Evolutionary conservation across 495 filamentous ascomycete genomes (phyloP).

Genomic region (Penicillium turbatum): DNA sequence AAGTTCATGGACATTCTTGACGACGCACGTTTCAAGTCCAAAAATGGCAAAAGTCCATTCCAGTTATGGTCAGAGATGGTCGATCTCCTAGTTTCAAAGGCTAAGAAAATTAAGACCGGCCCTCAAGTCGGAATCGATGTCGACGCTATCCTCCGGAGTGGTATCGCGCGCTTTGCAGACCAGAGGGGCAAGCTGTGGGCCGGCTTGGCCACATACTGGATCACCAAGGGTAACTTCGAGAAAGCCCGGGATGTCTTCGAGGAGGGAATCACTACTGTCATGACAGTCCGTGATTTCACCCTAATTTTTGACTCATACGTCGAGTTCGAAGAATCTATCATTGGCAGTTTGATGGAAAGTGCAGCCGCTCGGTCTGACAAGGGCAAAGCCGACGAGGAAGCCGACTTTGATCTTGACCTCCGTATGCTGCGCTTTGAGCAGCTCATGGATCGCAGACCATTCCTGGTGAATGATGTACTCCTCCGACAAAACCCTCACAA

Average conservation of each 20-base stretch:
- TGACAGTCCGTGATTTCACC: slow-evolving; percentile 99
- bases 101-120: slow-evolving; percentile 76
- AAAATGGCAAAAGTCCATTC: slow-evolving; percentile 89
- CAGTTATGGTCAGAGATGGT: slow-evolving; percentile 98
- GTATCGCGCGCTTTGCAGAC: slow-evolving; percentile 87
- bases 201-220: slow-evolving; percentile 95
- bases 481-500: slow-evolving; percentile 95
- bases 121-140: slow-evolving; percentile 81
- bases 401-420: slow-evolving; percentile 94
- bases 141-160: slow-evolving; percentile 88
- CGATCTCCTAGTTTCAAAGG: slow-evolving; percentile 90
- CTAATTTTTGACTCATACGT: slow-evolving; percentile 94
- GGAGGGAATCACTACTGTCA: slow-evolving; percentile 94
- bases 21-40: slow-evolving; percentile 86
- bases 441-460: slow-evolving; percentile 93
- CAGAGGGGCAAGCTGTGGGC: slow-evolving; percentile 97
- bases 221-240: slow-evolving; percentile 87
- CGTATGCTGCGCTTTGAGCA: slow-evolving; percentile 98
- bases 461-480: slow-evolving; percentile 94
- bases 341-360: slow-evolving; percentile 82
- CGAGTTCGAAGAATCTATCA: slow-evolving; percentile 96
- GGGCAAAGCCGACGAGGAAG: slow-evolving; percentile 73
- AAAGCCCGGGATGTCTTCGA: slow-evolving; percentile 89
- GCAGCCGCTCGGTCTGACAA: slow-evolving; percentile 79
- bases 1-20: slow-evolving; percentile 93